Percentiles rank a stretch among this genome's conserved stretches.
Evolutionary conservation across 768 basidiomycete species (phyloP).

Genomic region (Tricholoma sp.): DNA sequence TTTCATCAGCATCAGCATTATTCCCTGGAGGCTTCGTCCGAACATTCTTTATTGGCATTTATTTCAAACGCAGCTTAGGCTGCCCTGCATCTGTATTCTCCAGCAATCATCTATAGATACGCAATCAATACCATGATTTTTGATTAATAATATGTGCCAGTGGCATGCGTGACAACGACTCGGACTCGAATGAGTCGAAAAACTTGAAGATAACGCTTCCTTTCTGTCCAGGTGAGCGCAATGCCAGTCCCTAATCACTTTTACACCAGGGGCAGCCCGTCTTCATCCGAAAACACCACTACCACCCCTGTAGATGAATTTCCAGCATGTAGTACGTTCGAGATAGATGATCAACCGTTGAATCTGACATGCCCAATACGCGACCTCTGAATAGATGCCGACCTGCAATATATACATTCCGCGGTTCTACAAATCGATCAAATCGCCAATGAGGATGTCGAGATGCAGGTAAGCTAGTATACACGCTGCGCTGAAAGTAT

Average conservation of each 20-base stretch:
- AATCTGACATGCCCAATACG: not conserved
- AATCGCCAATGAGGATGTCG: conserved; percentile 61
- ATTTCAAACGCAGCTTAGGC: conserved; percentile 12
- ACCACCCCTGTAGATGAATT: conserved; percentile 4
- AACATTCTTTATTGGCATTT: conserved; percentile 8
- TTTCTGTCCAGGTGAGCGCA: not conserved
- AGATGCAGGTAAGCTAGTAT: conserved; percentile 55
- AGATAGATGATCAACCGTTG: not conserved
- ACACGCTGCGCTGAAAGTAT: not conserved
- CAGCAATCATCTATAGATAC: conserved; percentile 17
- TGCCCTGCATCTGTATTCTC: conserved; percentile 20
- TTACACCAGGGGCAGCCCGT: not conserved
- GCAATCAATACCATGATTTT: conserved; percentile 17
- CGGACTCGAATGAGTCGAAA: too few relatives aligned
- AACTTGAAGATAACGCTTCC: not conserved
- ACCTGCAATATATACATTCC: conserved; percentile 21
- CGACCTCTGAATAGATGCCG: conserved; percentile 7
- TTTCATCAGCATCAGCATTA: conserved; percentile 1
- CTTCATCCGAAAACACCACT: not conserved
- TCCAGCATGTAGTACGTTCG: conserved; percentile 14
- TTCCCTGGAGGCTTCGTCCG: conserved; percentile 7
- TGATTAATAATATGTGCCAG: conserved; percentile 2
- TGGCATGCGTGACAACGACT: too few relatives aligned
- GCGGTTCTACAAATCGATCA: conserved; percentile 50
- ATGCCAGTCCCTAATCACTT: not conserved